phyloP scores from a whole-genome alignment of 2,329 filamentous ascomycete species.

The Camillea tinctor region DNA sequence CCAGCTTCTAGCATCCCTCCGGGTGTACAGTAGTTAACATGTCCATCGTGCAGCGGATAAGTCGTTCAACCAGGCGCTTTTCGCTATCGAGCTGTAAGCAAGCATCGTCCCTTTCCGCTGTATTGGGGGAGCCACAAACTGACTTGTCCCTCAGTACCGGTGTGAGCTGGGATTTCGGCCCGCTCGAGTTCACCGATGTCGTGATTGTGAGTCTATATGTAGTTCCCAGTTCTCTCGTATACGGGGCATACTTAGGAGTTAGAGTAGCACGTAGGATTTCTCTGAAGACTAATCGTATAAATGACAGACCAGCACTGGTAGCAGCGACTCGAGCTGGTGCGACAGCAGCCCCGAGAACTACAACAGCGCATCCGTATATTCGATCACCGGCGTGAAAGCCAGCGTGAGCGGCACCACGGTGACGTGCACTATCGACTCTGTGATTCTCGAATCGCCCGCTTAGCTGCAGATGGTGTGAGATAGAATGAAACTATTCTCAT shows the following conservation, averaged over 20 bases:
- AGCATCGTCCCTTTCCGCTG: neutral
- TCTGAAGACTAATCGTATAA: slow-evolving; percentile 5
- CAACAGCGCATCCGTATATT: slow-evolving; percentile 35
- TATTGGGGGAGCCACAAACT: neutral
- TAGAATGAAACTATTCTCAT: neutral
- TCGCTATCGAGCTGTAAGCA: slow-evolving; percentile 40
- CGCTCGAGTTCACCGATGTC: slow-evolving; percentile 42
- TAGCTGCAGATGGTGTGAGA: slow-evolving; percentile 6
- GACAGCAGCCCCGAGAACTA: slow-evolving; percentile 38
- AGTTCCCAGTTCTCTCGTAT: no score
- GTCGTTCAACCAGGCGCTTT: slow-evolving; percentile 40
- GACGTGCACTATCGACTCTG: slow-evolving; percentile 44
- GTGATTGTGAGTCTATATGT: slow-evolving; percentile 42
- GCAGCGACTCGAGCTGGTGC: slow-evolving; percentile 33
- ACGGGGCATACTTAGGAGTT: no score
- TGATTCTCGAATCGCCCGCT: slow-evolving; percentile 42
- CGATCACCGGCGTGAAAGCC: slow-evolving; percentile 33
- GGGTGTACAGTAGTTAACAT: slow-evolving; percentile 6
- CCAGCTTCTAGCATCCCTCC: no score
- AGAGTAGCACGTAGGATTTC: no score
- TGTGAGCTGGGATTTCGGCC: slow-evolving; percentile 40
- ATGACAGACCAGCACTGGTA: slow-evolving; percentile 25
- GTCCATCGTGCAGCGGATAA: slow-evolving; percentile 26
- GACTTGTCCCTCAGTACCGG: slow-evolving; percentile 22
- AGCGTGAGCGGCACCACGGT: slow-evolving; percentile 33